These are phyloP conservation scores for Neofusicoccum ribis DNA, from an alignment of 2,329 filamentous ascomycete species.

Conservation along the genomic window DNA sequence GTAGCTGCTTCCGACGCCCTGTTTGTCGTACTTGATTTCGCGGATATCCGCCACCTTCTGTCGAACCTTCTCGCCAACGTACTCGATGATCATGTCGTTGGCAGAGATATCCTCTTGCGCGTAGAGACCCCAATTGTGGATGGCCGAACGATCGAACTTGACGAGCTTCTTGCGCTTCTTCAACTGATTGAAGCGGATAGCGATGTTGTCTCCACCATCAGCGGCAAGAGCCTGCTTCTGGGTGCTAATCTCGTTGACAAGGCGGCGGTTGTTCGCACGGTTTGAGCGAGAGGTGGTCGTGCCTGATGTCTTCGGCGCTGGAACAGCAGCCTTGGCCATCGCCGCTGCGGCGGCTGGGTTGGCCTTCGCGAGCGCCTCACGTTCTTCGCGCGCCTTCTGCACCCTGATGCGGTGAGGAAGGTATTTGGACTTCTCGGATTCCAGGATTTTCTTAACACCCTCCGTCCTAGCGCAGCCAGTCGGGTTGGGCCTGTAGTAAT, in stretches of 20 bases:
- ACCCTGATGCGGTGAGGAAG: constrained; percentile 97
- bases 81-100: constrained; percentile 99
- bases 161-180: constrained; percentile 99
- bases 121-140: constrained; percentile 98
- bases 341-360: constrained; percentile 59
- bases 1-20: constrained; percentile 95
- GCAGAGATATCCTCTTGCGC: constrained; percentile 96
- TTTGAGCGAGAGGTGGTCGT: constrained; percentile 92
- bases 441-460: constrained; percentile 90
- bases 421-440: constrained; percentile 97
- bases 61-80: constrained; percentile 94
- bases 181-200: constrained; percentile 95
- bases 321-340: constrained; percentile 65
- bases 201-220: constrained; percentile 71
- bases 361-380: constrained; percentile 73
- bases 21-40: constrained; percentile 88
- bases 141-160: constrained; percentile 94
- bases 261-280: constrained; percentile 91
- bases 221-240: constrained; percentile 76
- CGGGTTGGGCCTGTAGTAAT: constrained; percentile 79
- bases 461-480: constrained; percentile 90
- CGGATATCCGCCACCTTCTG: constrained; percentile 97
- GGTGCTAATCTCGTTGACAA: constrained; percentile 91
- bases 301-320: constrained; percentile 67
- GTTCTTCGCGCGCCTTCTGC: constrained; percentile 84